phyloP scores from a whole-genome alignment of 129 eudicot species.

The Flaveria brownii region DNA sequence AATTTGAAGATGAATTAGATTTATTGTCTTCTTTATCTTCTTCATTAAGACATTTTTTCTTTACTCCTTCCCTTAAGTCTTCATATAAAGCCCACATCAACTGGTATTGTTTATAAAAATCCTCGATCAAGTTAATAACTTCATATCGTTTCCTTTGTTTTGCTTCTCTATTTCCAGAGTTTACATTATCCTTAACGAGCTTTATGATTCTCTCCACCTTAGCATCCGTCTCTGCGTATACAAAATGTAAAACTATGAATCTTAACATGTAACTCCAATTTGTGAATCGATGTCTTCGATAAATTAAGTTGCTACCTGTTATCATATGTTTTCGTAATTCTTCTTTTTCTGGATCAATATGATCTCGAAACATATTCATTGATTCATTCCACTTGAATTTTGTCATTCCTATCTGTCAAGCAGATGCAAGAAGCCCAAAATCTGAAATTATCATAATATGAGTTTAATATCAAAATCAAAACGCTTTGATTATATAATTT shows the following conservation, averaged over 20 bases:
- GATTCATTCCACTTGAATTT: slow-evolving; percentile 54
- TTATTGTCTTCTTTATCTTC: slow-evolving; percentile 37
- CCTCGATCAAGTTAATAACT: slow-evolving; percentile 53
- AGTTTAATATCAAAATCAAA: not conserved
- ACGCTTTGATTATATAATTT: too few relatives aligned
- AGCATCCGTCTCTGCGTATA: slow-evolving; percentile 59
- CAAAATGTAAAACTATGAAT: slow-evolving; percentile 11
- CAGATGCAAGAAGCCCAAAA: not conserved
- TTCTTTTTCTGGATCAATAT: slow-evolving; percentile 63
- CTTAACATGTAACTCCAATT: not conserved
- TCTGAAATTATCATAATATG: slow-evolving; percentile 29
- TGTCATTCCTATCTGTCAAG: slow-evolving; percentile 42
- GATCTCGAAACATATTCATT: slow-evolving; percentile 40
- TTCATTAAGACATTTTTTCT: slow-evolving; percentile 27
- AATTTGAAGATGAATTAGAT: slow-evolving; percentile 35
- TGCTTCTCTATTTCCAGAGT: slow-evolving; percentile 48
- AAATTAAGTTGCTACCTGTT: slow-evolving; percentile 48
- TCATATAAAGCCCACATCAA: slow-evolving; percentile 54
- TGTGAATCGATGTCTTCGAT: slow-evolving; percentile 23
- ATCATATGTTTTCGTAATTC: slow-evolving; percentile 54
- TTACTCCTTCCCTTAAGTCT: slow-evolving; percentile 46
- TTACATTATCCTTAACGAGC: slow-evolving; percentile 52
- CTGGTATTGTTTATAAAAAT: slow-evolving; percentile 61
- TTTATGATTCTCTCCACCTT: slow-evolving; percentile 53
- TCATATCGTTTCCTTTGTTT: slow-evolving; percentile 49